These are phyloP conservation scores for Heritiera fomes DNA, from an alignment of 345 rosid species.

Conservation along the genomic window DNA sequence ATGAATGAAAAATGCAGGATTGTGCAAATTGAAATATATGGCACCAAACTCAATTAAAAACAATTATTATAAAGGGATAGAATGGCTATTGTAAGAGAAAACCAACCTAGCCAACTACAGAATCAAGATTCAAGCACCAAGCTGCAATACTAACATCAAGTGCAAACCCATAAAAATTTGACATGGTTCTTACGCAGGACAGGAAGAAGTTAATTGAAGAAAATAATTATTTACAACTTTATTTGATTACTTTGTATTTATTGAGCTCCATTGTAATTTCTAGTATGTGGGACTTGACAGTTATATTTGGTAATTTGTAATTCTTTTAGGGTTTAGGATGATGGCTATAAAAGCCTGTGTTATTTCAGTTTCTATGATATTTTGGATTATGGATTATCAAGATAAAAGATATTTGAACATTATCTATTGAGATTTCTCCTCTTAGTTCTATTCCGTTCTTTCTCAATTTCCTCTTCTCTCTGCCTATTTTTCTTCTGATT, in stretches of 20 bases:
- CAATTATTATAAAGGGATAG: neutral
- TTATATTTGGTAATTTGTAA: neutral
- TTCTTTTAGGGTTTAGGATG: neutral
- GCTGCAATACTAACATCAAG: neutral
- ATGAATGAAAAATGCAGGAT: slow-evolving; percentile 1
- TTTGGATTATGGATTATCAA: neutral
- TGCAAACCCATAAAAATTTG: neutral
- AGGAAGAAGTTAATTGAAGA: neutral
- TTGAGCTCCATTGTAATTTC: neutral
- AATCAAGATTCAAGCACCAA: slow-evolving; percentile 5
- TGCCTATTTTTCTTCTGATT: neutral
- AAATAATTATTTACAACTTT: neutral
- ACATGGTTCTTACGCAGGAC: neutral
- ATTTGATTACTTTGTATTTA: neutral
- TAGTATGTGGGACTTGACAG: neutral
- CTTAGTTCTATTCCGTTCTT: neutral
- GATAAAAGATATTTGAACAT: neutral
- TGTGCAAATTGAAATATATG: neutral
- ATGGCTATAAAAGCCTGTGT: neutral
- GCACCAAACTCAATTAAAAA: neutral
- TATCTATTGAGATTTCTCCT: neutral
- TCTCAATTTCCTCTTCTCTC: neutral
- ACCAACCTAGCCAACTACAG: neutral
- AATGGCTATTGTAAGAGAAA: neutral
- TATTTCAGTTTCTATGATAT: neutral